Base-by-base conservation (phyloP, 2,329 filamentous ascomycete genomes). In the Colletotrichum sp. region DNA sequence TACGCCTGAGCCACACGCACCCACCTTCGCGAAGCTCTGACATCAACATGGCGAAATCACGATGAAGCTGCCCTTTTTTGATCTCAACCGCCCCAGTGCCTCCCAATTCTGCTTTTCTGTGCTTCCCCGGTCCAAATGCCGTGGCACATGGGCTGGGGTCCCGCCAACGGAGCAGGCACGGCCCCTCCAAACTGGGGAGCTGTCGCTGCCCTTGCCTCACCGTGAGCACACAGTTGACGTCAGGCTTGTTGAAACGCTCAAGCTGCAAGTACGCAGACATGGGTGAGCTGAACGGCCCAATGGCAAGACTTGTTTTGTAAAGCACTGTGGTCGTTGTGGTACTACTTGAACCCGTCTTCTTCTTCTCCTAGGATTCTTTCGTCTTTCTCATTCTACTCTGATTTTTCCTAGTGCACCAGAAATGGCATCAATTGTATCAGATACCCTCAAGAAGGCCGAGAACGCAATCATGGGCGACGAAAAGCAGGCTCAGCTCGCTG, bases 401-500 rank as follows among this genome's bases (percentile, higher is more conserved):
- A n/a, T 32, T 30, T 38, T 38, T 38, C 15, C 4, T 16, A 38
- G 7, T 12, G n/a, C 34, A 55, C 7, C 38, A 66, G n/a, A 24
- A 43, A 78, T 78, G 77, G 60, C 71, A 58, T 67, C 78, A 3
- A 61, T 83, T 24, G 78, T 85, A 18, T 79, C 83, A 18, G 81
- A 83, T 36, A 79, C 83, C 34, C 77, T 87, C 30, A 83, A 85
- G 34, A 84, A 85, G 66, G 85, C 85, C 57, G 82, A 85, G 30
- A 84, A 85, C 69, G 84, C 84, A 80, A 82, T 86, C 78, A 85
- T 85, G 80, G 86, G 87, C 52, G 81, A 84, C 77, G 86, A 87
- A 77, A 95, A 96, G 87, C 80, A 90, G 30, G 87, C 88, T 18
- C 92, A 96, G 80, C 86, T 96, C 64, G 83, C 87, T 30, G 84